phyloP scores from a whole-genome alignment of 257 asterid species.

The Solanum sejunctum region DNA sequence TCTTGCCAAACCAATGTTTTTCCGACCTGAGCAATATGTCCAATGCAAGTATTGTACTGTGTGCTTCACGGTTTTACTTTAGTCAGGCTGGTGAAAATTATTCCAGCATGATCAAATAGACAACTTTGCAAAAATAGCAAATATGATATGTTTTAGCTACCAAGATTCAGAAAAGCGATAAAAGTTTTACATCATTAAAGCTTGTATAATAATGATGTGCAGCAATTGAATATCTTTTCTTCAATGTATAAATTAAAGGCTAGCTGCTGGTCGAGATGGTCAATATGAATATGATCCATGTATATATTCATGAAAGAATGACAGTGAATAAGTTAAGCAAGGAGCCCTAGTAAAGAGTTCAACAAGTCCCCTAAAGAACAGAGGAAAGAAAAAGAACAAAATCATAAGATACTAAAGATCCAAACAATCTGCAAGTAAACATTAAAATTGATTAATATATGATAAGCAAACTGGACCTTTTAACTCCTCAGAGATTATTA shows the following conservation, averaged over 20 bases:
- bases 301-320: neutral
- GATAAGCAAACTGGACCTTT: neutral
- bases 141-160: neutral
- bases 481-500: neutral
- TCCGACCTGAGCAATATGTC: neutral
- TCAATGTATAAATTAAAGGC: neutral
- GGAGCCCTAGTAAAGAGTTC: neutral
- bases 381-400: neutral
- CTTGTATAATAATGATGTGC: neutral
- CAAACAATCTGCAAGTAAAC: neutral
- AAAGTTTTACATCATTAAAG: neutral
- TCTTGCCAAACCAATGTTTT: neutral
- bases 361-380: neutral
- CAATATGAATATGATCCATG: neutral
- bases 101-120: neutral
- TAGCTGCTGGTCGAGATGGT: neutral
- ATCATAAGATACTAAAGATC: neutral
- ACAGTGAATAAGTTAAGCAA: neutral
- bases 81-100: neutral
- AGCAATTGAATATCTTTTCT: neutral
- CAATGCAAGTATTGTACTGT: neutral
- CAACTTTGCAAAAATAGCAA: neutral
- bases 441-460: neutral
- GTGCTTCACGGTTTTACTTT: neutral
- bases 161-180: neutral